Base-by-base conservation (phyloP, 208 protist species). In the Leishmania mexicana region DNA sequence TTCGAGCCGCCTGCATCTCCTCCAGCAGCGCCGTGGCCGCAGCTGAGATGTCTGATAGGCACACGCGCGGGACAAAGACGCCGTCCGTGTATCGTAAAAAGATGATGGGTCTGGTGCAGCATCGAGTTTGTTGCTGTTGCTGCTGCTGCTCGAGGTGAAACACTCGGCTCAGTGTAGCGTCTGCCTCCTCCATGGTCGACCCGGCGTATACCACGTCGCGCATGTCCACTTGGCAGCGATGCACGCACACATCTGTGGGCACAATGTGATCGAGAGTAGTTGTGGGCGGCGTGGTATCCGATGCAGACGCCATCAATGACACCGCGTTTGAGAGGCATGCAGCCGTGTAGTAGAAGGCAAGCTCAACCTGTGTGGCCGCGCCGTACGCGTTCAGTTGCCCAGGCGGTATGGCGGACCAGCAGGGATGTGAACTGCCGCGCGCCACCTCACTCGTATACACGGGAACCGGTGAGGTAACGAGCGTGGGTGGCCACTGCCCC, bases 71-170 rank as follows among this genome's bases (percentile, higher is more conserved):
- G 24, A 87, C 82, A 77, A 94, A 94, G 49, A 94, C 57, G 62
- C 91, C 91, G 72, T 92, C 91, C 24, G 13, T 45, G 80, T 86
- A 94, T 38, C 80, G 81, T 13, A 94, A 62, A 40, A 88, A 75
- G 28, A 94, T 51, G 35, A 86, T 47, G 7, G 83, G 83, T 2
- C 72, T 65, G 24, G 81, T 79, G 38, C 68, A 51, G 45, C 31
- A 53, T 2, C 54, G 78, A 60, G 62, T 11, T 8, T 70, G 71
- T 28, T 47, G 24, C 38, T 54, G n/a, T n/a, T n/a, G 78, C 83
- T 85, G 78, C 78, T 86, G 87, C 17, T 87, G 57, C 72, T 76
- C 75, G 17, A 86, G 73, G 13, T 83, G 73, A 28, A 85, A 54
- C n/a, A 86, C 65, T 19, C 83, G 83, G 45, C 64, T 71, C n/a